Conservation (phyloP, 2,329 filamentous ascomycete genomes). For the Colletotrichum scovillei region DNA sequence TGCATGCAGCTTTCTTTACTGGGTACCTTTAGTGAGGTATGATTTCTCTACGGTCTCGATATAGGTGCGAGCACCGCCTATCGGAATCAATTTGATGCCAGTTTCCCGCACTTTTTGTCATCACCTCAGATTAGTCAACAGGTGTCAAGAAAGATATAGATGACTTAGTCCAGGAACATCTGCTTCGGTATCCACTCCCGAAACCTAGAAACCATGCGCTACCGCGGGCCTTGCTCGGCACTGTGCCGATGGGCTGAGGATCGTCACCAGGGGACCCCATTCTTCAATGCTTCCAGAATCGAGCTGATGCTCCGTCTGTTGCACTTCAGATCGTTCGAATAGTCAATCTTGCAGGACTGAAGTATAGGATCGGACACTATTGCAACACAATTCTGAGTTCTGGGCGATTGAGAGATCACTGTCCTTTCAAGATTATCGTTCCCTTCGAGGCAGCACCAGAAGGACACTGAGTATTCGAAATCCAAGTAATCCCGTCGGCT, state of each 20-base stretch:
- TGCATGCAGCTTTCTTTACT: background rate
- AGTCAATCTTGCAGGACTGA: background rate
- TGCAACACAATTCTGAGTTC: background rate
- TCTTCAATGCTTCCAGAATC: background rate
- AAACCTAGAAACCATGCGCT: conserved; percentile 13
- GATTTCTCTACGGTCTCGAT: background rate
- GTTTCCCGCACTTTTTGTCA: background rate
- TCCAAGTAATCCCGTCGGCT: background rate
- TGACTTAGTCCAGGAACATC: background rate
- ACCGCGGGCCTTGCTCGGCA: conserved; percentile 9
- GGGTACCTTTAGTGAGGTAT: no score
- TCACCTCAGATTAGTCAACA: background rate
- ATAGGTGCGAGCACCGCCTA: background rate
- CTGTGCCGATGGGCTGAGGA: conserved; percentile 9
- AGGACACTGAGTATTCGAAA: no score
- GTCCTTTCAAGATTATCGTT: no score
- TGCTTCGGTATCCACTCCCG: conserved; percentile 10
- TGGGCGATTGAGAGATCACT: no score
- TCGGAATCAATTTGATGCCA: background rate
- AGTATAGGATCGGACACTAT: background rate
- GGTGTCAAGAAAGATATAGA: background rate
- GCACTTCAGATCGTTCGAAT: background rate
- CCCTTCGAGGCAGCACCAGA: no score
- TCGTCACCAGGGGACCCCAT: background rate
- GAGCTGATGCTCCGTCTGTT: background rate